phyloP scores from a whole-genome alignment of 352 stramenopile species.

The Phytopythium cucurbitacearum region DNA sequence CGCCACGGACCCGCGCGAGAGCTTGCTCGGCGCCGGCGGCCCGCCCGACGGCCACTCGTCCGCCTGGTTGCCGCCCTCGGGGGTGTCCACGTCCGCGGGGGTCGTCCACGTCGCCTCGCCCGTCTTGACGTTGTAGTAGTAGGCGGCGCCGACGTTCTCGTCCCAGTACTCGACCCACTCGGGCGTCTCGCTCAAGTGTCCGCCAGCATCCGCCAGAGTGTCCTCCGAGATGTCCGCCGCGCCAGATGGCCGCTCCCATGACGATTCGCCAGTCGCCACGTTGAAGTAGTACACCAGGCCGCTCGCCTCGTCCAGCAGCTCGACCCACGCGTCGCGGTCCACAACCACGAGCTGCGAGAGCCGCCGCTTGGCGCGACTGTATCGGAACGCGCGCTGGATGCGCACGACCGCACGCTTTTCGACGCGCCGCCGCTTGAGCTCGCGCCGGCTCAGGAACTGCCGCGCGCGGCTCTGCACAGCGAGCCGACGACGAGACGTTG shows the following conservation, averaged over 20 bases:
- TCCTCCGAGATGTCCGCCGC: conserved; percentile 12
- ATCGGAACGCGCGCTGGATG: conserved; percentile 36
- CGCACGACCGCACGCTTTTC: background rate
- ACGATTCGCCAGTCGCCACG: conserved; percentile 35
- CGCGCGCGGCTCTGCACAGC: conserved; percentile 38
- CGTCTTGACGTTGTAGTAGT: conserved; percentile 69
- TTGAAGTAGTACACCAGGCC: conserved; percentile 74
- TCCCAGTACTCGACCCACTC: conserved; percentile 79
- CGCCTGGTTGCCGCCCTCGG: conserved; percentile 8
- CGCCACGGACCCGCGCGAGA: background rate
- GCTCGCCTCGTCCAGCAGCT: conserved; percentile 64
- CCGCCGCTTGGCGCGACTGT: conserved; percentile 29
- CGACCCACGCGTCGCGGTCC: conserved; percentile 41
- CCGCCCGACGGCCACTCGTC: background rate
- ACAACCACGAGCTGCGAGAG: conserved; percentile 29
- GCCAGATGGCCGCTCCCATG: conserved; percentile 45
- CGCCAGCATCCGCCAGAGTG: conserved; percentile 9
- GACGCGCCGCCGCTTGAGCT: conserved; percentile 3
- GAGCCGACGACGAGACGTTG: conserved; percentile 22
- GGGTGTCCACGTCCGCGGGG: conserved; percentile 19
- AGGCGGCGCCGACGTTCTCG: conserved; percentile 52
- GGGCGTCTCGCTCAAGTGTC: background rate
- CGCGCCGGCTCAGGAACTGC: conserved; percentile 20
- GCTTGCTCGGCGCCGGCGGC: conserved; percentile 2
- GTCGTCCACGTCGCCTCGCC: conserved; percentile 66